Base-by-base conservation (phyloP, 2,329 filamentous ascomycete species). In the Cladosporium oxysporum region DNA sequence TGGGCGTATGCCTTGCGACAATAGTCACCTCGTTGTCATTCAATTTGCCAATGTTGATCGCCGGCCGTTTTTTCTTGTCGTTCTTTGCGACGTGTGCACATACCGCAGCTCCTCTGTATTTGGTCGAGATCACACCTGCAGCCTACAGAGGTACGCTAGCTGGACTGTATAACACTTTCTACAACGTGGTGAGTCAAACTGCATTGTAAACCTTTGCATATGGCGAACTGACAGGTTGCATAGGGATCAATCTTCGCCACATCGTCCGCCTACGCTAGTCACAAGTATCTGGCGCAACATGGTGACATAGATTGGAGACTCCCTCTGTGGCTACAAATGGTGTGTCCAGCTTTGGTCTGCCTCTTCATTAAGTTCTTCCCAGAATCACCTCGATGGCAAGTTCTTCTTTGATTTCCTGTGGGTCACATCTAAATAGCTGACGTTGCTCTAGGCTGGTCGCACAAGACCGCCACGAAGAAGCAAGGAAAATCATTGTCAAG, bases 141-240 rank as follows among this genome's bases (percentile, higher is more conserved):
- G 49, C 49, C 10, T 52, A 73, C 66, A 67, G 72, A 6, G 72
- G 70, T n/a, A 73, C 72, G 64, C 71, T 73, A 2, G 72, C 73
- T 7, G 74, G 73, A 5, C 62, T 73, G 62, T 75, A 75, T 64
- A 76, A 76, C 58, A 74, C 73, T 0, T 71, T 75, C n/a, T 76
- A 75, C 49, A 52, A 52, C 7, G 49, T 52, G 49, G 49, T 52
- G 5, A 16, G 49, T 52, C 7, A 7, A 7, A 26, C 3, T 26
- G 11, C 23, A 8, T 21, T 28, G 1, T 4, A n/a, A 3, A 18
- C 18, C 16, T 41, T n/a, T 7, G 37, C 16, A 7, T 7, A 2
- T 41, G n/a, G n/a, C 4, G 7, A 11, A 26, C 49, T 52, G 26
- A 52, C 49, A 26, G 14, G 3, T 7, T 11, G 14, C 18, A 5